A percentile compares a stretch with the other conserved stretches of the same genome.
Conservation (phyloP, 306 rosid genomes). For the Cucumis melo region DNA sequence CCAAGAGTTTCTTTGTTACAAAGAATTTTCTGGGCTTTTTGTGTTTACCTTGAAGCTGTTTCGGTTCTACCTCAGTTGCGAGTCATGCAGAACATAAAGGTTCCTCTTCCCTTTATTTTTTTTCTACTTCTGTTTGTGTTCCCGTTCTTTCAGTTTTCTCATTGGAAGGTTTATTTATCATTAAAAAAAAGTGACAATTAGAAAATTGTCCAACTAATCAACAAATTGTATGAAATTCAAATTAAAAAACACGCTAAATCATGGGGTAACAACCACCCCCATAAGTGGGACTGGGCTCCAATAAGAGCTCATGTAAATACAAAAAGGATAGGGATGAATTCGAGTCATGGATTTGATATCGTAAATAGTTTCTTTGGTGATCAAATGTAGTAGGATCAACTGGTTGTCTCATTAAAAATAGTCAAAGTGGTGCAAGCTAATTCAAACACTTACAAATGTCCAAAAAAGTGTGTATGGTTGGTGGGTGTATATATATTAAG, state of each 20-base stretch:
- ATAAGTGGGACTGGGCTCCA: not conserved
- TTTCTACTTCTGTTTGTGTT: not conserved
- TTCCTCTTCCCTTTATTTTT: not conserved
- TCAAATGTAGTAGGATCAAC: not conserved
- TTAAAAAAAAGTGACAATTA: not conserved
- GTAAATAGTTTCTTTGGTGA: not conserved
- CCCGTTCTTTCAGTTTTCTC: not conserved
- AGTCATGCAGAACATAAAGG: conserved; percentile 71
- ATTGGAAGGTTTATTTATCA: not conserved
- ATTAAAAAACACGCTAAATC: not conserved
- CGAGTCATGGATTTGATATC: not conserved
- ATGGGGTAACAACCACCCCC: not conserved
- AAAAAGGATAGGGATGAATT: not conserved
- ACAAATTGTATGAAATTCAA: not conserved
- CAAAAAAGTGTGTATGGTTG: no score
- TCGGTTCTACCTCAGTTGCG: conserved; percentile 67
- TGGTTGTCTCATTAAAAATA: not conserved
- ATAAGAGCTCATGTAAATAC: not conserved
- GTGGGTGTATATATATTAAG: no score
- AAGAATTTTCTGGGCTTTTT: conserved; percentile 62
- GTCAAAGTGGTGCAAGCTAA: not conserved
- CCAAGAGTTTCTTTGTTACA: conserved; percentile 24
- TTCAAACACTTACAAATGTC: no score
- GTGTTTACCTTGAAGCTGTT: conserved; percentile 80
- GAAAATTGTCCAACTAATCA: not conserved